Evolutionary conservation across 345 rosid genomes (phyloP).

Genomic region (Pistacia atlantica): DNA sequence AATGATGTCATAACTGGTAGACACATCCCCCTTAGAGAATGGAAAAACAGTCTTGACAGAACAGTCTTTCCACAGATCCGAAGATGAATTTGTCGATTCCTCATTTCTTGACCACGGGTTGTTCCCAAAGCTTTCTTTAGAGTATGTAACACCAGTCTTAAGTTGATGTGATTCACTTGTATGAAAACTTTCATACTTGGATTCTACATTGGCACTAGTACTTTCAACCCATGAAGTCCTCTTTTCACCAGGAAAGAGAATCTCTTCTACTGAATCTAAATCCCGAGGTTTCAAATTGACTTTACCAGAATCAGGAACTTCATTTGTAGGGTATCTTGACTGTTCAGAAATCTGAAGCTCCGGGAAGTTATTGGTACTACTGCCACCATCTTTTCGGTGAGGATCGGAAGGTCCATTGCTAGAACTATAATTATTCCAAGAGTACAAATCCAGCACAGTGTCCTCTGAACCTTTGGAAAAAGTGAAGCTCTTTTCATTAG

Average conservation of each 20-base stretch:
- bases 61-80: constrained; percentile 73
- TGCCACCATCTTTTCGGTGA: constrained; percentile 39
- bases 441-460: constrained; percentile 47
- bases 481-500: constrained; percentile 49
- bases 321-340: constrained; percentile 31
- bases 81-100: constrained; percentile 44
- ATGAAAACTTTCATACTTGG: constrained; percentile 34
- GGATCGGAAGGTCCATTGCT: constrained; percentile 47
- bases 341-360: constrained; percentile 43
- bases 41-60: constrained; percentile 76
- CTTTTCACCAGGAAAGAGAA: constrained; percentile 53
- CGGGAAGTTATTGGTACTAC: constrained; percentile 31
- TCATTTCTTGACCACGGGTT: constrained; percentile 54
- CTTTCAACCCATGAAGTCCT: constrained; percentile 59
- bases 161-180: constrained; percentile 38
- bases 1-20: constrained; percentile 45
- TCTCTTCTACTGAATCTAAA: constrained; percentile 47
- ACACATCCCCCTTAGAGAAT: constrained; percentile 52
- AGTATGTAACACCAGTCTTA: constrained; percentile 33
- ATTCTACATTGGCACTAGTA: constrained; percentile 45
- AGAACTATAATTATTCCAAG: constrained; percentile 59
- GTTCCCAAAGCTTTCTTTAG: constrained; percentile 37
- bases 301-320: constrained; percentile 42
- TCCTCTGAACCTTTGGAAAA: constrained; percentile 61
- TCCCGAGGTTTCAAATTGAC: constrained; percentile 38